Base-by-base conservation (phyloP, 176 grass and related monocot genomes). In the Areca catechu region DNA sequence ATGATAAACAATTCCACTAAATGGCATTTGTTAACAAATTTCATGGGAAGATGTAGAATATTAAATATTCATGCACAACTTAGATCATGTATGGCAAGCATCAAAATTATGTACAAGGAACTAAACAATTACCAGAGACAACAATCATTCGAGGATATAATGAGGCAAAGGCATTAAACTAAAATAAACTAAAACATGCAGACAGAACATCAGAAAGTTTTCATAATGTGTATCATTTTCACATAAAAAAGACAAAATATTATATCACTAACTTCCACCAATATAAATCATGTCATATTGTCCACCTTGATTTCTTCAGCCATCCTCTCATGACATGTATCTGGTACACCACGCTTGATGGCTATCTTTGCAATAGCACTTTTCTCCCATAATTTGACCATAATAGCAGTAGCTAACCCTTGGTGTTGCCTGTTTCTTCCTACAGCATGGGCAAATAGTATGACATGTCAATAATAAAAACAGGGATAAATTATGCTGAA, bases 321-420 rank as follows among this genome's bases (percentile, higher is more conserved):
- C 80, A 91, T 91, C 85, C 75, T 87, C 17, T 82, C 92, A 22
- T 91, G 88, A 72, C 34, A 77, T 71, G 83, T 91, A 75, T 82
- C 85, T 57, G 83, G 83, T 63, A 97, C 30, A 3, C 86, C 92
- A 52, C 92, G 85, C 66, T 97, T 97, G 58, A 97, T 88, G 19
- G 83, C 86, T 54, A 97, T 85, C 72, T 97, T 97, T 55, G 76
- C 92, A 77, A 91, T 82, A 74, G 80, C 66, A 91, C 83, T 91
- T 86, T 88, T 97, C 48, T 97, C 92, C 92, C 92, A 97, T 60
- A 97, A 62, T 77, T 97, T 97, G 53, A 97, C 75, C 24, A 97
- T n/a, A n/a, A n/a, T 88, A 57, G 92, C 86, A 63, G 83, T 59
- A 79, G 92, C 92, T 77, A 97, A 81, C 15, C 92, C 86, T 67